These are phyloP conservation scores for Magnolia officinalis DNA, from an alignment of 164 flowering plant genomes.

Conservation along the genomic window DNA sequence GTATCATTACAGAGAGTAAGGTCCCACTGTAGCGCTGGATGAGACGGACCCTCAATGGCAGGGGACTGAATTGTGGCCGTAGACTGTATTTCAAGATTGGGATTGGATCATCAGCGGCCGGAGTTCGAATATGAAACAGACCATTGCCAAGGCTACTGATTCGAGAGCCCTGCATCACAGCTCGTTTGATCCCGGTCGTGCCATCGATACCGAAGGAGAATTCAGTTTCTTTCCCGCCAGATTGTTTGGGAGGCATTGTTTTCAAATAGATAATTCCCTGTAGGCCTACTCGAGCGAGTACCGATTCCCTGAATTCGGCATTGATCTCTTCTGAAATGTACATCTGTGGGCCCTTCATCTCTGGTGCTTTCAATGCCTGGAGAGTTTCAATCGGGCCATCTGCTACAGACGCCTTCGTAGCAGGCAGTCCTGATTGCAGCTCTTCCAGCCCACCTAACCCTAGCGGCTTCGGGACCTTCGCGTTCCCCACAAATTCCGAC, in stretches of 20 bases:
- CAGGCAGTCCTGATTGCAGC: constrained; percentile 47
- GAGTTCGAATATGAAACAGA: constrained; percentile 76
- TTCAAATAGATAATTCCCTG: constrained; percentile 70
- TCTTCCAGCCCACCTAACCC: constrained; percentile 76
- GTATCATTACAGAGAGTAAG: constrained; percentile 90
- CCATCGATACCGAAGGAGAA: constrained; percentile 86
- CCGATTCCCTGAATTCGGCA: constrained; percentile 85
- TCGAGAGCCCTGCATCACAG: constrained; percentile 61
- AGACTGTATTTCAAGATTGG: constrained; percentile 80
- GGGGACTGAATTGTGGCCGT: constrained; percentile 70
- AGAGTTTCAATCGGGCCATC: constrained; percentile 64
- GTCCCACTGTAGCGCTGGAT: constrained; percentile 79
- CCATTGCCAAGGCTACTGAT: constrained; percentile 86
- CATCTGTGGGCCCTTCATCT: constrained; percentile 95
- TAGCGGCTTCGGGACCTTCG: constrained; percentile 42
- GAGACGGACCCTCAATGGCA: constrained; percentile 84
- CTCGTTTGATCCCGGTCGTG: constrained; percentile 65
- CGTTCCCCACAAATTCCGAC: constrained; percentile 73
- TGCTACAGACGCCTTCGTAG: constrained; percentile 29
- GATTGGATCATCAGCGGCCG: constrained; percentile 62
- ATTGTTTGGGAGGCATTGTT: constrained; percentile 65
- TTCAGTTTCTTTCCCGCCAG: constrained; percentile 71
- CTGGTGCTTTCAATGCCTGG: constrained; percentile 55
- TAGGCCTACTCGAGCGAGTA: constrained; percentile 82
- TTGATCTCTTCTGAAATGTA: constrained; percentile 65